Conservation (phyloP, 768 basidiomycete species). For the Termitomyces titanicus region DNA sequence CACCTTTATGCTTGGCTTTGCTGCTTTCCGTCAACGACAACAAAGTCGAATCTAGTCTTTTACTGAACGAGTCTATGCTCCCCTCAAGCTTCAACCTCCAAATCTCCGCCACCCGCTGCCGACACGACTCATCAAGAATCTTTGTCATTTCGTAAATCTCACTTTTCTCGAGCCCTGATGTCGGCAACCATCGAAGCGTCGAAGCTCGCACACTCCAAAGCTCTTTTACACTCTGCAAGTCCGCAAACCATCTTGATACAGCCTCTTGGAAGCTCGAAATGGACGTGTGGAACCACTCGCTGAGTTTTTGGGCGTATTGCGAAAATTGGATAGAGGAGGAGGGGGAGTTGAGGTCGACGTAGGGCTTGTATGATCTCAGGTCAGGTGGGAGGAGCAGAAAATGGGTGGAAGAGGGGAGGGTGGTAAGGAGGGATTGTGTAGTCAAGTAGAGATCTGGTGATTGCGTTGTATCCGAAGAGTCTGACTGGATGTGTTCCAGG, state of each 20-base stretch:
- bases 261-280: conserved; percentile 39
- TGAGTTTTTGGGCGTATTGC: conserved; percentile 43
- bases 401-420: conserved; percentile 80
- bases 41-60: conserved; percentile 37
- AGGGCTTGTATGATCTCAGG: conserved; percentile 80
- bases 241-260: conserved; percentile 53
- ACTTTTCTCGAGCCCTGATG: conserved; percentile 38
- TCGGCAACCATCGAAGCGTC: conserved; percentile 42
- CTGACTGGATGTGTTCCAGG: conserved; percentile 62
- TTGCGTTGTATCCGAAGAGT: conserved; percentile 26
- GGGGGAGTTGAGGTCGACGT: conserved; percentile 66
- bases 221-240: conserved; percentile 56
- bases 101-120: conserved; percentile 50
- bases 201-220: conserved; percentile 69
- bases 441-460: conserved; percentile 57
- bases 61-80: conserved; percentile 44
- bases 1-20: conserved; percentile 26
- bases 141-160: conserved; percentile 44
- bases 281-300: conserved; percentile 63
- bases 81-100: conserved; percentile 50
- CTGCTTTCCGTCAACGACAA: conserved; percentile 25
- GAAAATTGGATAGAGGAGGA: conserved; percentile 46
- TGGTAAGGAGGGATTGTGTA: conserved; percentile 62
- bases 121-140: conserved; percentile 52
- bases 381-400: conserved; percentile 70